Conservation (phyloP, 1,284 basidiomycete species). For the Sutorius eximius region DNA sequence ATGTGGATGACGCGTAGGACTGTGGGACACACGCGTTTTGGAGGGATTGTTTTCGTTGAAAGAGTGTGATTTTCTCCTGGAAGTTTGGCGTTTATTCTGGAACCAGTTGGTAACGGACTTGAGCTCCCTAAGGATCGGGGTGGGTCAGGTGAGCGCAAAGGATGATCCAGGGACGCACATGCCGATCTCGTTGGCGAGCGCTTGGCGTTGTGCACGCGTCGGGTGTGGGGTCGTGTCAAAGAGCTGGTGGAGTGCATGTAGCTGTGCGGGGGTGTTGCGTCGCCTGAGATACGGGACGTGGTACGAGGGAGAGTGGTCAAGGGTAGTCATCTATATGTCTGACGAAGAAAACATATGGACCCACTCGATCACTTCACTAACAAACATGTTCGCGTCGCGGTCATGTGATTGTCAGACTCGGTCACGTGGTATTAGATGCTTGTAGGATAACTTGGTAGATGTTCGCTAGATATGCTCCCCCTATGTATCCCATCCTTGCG, state of each 20-base stretch:
- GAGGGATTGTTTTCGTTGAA: constrained; percentile 25
- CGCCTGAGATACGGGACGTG: constrained; percentile 36
- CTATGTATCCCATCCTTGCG: constrained; percentile 20
- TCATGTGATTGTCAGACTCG: constrained; percentile 26
- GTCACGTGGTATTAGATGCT: constrained; percentile 26
- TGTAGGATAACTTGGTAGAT: constrained; percentile 1
- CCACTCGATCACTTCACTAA: constrained; percentile 16
- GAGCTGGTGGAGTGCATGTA: constrained; percentile 38
- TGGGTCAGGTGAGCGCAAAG: constrained; percentile 3
- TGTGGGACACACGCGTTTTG: constrained; percentile 1
- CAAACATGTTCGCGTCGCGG: constrained; percentile 18
- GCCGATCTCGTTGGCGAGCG: constrained; percentile 42
- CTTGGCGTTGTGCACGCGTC: constrained; percentile 43
- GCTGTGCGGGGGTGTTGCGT: constrained; percentile 40
- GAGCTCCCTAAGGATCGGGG: constrained; percentile 27
- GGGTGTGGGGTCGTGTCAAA: constrained; percentile 46
- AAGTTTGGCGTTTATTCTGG: constrained; percentile 35
- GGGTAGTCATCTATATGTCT: constrained; percentile 19
- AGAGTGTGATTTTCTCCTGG: constrained; percentile 22
- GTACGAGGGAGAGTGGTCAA: constrained; percentile 4
- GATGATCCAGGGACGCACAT: constrained; percentile 36
- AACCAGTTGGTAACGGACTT: constrained; percentile 39
- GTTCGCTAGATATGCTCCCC: constrained; percentile 7
- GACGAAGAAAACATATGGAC: constrained; percentile 13
- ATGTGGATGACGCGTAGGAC: constrained; percentile 6